Conservation (phyloP, 345 rosid genomes). For the Camelina neglecta region DNA sequence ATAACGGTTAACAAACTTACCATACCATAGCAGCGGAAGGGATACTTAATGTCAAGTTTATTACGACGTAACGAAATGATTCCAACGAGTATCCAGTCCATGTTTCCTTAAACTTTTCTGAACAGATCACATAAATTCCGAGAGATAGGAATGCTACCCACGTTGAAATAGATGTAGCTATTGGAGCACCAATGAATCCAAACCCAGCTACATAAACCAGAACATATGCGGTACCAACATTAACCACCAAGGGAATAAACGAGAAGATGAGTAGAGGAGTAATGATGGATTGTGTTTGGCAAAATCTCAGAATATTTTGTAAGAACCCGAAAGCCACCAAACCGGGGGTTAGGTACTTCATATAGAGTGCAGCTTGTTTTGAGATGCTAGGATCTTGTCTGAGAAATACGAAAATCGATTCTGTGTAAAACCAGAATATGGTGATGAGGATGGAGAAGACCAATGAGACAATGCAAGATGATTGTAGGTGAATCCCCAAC, state of each 20-base stretch:
- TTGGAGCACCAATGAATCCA: constrained; percentile 71
- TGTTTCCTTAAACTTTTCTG: constrained; percentile 54
- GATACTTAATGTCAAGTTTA: constrained; percentile 58
- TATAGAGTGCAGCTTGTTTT: constrained; percentile 58
- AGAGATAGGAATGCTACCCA: constrained; percentile 60
- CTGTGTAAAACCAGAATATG: constrained; percentile 63
- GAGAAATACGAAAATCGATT: constrained; percentile 53
- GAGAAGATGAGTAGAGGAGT: constrained; percentile 55
- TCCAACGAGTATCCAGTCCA: constrained; percentile 64
- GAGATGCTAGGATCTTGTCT: constrained; percentile 67
- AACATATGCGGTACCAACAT: constrained; percentile 52
- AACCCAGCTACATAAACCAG: constrained; percentile 51
- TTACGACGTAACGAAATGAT: constrained; percentile 43
- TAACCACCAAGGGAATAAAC: constrained; percentile 51
- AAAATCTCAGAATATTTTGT: constrained; percentile 74
- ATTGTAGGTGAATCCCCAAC: constrained; percentile 74
- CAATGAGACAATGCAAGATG: constrained; percentile 68
- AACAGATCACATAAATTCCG: constrained; percentile 49
- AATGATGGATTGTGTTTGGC: constrained; percentile 73
- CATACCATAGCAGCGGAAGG: constrained; percentile 85
- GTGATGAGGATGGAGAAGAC: constrained; percentile 57
- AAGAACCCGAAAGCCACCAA: constrained; percentile 65
- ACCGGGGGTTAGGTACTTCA: constrained; percentile 66
- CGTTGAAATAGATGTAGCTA: constrained; percentile 70
- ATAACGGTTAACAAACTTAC: constrained; percentile 45